Evolutionary conservation across 306 rosid genomes (phyloP).

Genomic region (Crotalaria pallida): DNA sequence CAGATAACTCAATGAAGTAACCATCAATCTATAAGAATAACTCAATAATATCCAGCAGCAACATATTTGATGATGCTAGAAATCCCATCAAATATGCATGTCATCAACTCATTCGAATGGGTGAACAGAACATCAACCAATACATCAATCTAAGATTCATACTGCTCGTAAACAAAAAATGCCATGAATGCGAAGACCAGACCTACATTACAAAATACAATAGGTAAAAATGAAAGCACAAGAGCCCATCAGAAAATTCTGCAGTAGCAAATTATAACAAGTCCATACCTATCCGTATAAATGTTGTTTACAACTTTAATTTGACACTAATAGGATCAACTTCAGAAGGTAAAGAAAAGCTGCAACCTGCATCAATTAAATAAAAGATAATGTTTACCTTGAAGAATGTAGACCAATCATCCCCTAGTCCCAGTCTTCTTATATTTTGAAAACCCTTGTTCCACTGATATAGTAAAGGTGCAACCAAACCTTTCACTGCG

Average conservation of each 20-base stretch:
- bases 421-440: slow-evolving; percentile 53
- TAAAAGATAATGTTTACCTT: slow-evolving; percentile 46
- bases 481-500: slow-evolving; percentile 35
- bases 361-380: slow-evolving; percentile 42
- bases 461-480: slow-evolving; percentile 49
- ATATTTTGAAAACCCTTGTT: slow-evolving; percentile 46
- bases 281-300: slow-evolving; percentile 58
- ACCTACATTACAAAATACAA: slow-evolving; percentile 42
- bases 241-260: not conserved
- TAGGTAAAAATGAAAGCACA: not conserved
- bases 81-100: slow-evolving; percentile 29
- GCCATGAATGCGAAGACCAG: slow-evolving; percentile 60
- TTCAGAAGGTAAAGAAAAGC: slow-evolving; percentile 51
- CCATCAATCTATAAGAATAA: not conserved
- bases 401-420: slow-evolving; percentile 60
- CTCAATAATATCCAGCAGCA: slow-evolving; percentile 7
- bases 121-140: slow-evolving; percentile 26
- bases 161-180: slow-evolving; percentile 80
- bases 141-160: slow-evolving; percentile 61
- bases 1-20: slow-evolving; percentile 11
- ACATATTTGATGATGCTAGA: slow-evolving; percentile 9
- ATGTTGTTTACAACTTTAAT: slow-evolving; percentile 31
- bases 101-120: slow-evolving; percentile 23
- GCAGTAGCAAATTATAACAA: not conserved
- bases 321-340: slow-evolving; percentile 26